Evolutionary conservation across 2,329 filamentous ascomycete genomes (phyloP).

Genomic region (Colletotrichum tamarilloi): DNA sequence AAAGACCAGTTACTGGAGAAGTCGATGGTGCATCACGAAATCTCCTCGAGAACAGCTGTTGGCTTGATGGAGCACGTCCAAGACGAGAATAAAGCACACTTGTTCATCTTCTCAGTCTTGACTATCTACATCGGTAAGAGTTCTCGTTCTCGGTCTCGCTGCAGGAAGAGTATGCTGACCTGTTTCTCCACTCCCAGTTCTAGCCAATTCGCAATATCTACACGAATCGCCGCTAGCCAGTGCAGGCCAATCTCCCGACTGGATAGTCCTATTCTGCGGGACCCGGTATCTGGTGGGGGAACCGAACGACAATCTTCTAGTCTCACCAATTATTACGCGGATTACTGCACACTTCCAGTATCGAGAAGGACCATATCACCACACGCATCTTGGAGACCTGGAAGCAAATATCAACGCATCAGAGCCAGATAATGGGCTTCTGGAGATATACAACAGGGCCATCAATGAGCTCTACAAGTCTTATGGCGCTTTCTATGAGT

Average conservation of each 20-base stretch:
- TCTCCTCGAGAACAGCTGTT: slow-evolving; percentile 44
- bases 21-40: slow-evolving; percentile 42
- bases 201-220: slow-evolving; percentile 31
- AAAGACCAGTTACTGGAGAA: slow-evolving; percentile 27
- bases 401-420: slow-evolving; percentile 38
- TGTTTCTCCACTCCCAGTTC: not conserved
- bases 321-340: slow-evolving; percentile 30
- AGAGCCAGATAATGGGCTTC: slow-evolving; percentile 27
- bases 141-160: not conserved
- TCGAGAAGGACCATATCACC: slow-evolving; percentile 30
- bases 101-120: slow-evolving; percentile 35
- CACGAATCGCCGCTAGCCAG: slow-evolving; percentile 24
- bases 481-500: slow-evolving; percentile 40
- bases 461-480: slow-evolving; percentile 48
- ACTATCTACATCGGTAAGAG: slow-evolving; percentile 34
- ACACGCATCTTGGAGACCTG: slow-evolving; percentile 39
- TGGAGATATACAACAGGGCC: slow-evolving; percentile 43
- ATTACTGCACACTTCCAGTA: slow-evolving; percentile 29
- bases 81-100: slow-evolving; percentile 29
- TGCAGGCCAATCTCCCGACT: slow-evolving; percentile 33
- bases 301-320: slow-evolving; percentile 19
- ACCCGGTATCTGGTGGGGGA: slow-evolving; percentile 25
- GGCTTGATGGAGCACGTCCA: slow-evolving; percentile 38
- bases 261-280: slow-evolving; percentile 38
- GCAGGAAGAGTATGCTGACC: not conserved